Conservation (phyloP, 257 asterid genomes). For the Solanum neorickii region DNA sequence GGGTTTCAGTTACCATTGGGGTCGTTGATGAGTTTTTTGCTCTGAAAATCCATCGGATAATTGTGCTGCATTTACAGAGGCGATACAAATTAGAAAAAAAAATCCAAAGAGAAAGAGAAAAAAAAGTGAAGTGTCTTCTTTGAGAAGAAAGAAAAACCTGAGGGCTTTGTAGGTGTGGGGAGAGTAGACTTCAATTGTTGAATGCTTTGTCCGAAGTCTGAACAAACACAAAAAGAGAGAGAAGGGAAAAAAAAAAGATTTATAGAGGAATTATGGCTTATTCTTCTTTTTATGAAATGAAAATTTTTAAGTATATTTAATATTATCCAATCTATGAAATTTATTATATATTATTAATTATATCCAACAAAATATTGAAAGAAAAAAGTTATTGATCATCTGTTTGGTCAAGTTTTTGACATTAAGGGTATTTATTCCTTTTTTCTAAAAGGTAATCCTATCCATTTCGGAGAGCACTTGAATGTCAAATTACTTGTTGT, state of each 20-base stretch:
- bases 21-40: constrained; percentile 88
- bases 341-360: neutral
- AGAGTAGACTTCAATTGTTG: neutral
- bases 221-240: neutral
- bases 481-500: neutral
- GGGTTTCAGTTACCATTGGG: constrained; percentile 51
- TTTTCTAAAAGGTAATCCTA: neutral
- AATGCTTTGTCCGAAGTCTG: neutral
- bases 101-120: neutral
- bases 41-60: constrained; percentile 41
- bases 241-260: neutral
- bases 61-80: neutral
- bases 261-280: neutral
- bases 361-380: neutral
- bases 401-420: neutral
- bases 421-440: neutral
- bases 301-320: too few species aligned
- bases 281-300: neutral
- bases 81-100: neutral
- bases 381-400: neutral
- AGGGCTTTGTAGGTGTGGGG: neutral
- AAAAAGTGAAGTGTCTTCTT: neutral
- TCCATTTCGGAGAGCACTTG: neutral
- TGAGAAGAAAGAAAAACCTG: neutral
- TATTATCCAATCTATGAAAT: neutral